Conservation (phyloP, 2,329 filamentous ascomycete species). For the Arthrobotrys iridis region DNA sequence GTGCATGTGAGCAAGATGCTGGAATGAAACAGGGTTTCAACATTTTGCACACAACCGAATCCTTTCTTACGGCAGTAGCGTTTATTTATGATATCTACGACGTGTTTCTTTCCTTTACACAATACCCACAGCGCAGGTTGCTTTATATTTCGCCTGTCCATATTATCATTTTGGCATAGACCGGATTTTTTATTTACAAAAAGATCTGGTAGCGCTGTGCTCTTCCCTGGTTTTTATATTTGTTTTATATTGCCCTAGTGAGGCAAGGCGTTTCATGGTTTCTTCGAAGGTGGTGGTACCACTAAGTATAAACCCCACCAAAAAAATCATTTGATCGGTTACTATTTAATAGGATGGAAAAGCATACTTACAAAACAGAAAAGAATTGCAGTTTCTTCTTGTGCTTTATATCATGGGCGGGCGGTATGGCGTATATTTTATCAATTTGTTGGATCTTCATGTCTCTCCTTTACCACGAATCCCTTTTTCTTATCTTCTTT, state of each 20-base stretch:
- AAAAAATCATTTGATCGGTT: constrained; percentile 19
- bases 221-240: neutral
- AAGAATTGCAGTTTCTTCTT: constrained; percentile 14
- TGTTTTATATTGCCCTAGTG: neutral
- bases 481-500: neutral
- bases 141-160: constrained; percentile 45
- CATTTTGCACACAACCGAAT: neutral
- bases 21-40: constrained; percentile 23
- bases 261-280: constrained; percentile 32
- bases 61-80: constrained; percentile 6
- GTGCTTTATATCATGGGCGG: neutral
- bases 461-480: constrained; percentile 33
- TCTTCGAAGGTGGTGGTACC: constrained; percentile 9
- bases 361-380: constrained; percentile 9
- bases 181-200: constrained; percentile 13
- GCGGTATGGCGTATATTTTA: constrained; percentile 34
- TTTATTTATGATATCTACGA: constrained; percentile 14
- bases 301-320: constrained; percentile 3
- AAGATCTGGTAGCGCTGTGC: neutral
- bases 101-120: constrained; percentile 24
- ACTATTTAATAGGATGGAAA: constrained; percentile 24
- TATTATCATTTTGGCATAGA: constrained; percentile 34
- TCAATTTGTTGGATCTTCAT: constrained; percentile 18
- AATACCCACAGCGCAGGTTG: constrained; percentile 45
- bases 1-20: constrained; percentile 19